Evolutionary conservation across 306 rosid genomes (phyloP).

Genomic region (Ceratonia siliqua): DNA sequence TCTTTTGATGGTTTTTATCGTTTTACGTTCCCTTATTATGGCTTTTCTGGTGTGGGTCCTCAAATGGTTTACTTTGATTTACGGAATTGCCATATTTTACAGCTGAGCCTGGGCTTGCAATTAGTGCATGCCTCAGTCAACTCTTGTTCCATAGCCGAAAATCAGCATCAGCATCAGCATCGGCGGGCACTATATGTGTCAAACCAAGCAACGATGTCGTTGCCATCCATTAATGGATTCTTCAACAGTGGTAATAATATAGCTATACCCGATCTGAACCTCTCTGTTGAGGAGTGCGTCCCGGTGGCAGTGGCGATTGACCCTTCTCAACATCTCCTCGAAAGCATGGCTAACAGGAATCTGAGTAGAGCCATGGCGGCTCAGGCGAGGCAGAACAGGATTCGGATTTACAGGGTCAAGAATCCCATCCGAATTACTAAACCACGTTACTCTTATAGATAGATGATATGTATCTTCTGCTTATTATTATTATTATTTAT

Average conservation of each 20-base stretch:
- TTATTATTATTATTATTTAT: background rate
- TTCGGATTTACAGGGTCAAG: slow-evolving; percentile 50
- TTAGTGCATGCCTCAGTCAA: background rate
- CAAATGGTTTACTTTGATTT: too few relatives aligned
- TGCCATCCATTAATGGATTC: background rate
- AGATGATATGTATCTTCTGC: slow-evolving; percentile 3
- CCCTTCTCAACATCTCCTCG: slow-evolving; percentile 28
- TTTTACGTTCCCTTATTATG: too few relatives aligned
- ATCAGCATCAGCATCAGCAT: background rate
- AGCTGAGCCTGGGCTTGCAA: too few relatives aligned
- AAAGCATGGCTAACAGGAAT: slow-evolving; percentile 12
- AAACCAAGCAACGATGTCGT: slow-evolving; percentile 19
- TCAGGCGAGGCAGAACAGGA: slow-evolving; percentile 54
- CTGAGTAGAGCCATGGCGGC: slow-evolving; percentile 38
- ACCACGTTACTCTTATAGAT: slow-evolving; percentile 25
- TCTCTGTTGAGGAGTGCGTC: slow-evolving; percentile 13
- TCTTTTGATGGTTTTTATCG: too few relatives aligned
- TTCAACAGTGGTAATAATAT: background rate
- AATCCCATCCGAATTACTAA: slow-evolving; percentile 29
- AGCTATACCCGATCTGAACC: slow-evolving; percentile 57
- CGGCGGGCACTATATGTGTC: background rate
- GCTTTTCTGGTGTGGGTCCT: too few relatives aligned
- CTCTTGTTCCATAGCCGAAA: background rate
- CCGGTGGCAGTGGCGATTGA: too few relatives aligned
- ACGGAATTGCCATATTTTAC: too few relatives aligned